Base-by-base conservation (phyloP, 2,329 filamentous ascomycete genomes). In the Periconia sp. region DNA sequence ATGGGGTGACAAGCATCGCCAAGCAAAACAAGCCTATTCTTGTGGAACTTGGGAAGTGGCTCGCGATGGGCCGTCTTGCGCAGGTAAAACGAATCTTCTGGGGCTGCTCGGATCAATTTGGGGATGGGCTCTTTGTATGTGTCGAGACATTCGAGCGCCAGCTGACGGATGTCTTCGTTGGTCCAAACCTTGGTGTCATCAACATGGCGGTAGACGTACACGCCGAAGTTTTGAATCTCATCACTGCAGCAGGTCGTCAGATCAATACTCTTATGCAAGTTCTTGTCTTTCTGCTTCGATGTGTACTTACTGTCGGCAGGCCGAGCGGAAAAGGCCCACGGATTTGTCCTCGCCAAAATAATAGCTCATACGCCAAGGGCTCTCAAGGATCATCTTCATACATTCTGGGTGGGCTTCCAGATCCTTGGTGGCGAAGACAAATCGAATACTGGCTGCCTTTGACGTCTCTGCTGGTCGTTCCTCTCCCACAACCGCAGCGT, bases 1-100 rank as follows among this genome's bases (percentile, higher is more conserved):
- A 49, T 57, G 17, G 54, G 54, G 48, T 57, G 54, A 44, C 52
- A 57, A 27, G 54, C 47, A 33, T 57, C 54, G 19, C 54, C 54
- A 11, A 56, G 33, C 6, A 56, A 40, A 30, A 46, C 49, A 41
- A 49, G 20, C 33, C 35, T 53, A 27, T 51, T 51, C 49, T 51
- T 47, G 49, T 51, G 42, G 14, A 33, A 51, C 41, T 9, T 8
- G 23, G 49, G 49, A 8, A 51, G 49, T 41, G 49, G 49, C 30
- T 45, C 20, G 31, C 47, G 47, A 37, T 50, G 47, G 31, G 47
- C 35, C 31, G 40, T 44, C 47, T 43, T 50, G 17, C 37, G 47
- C 35, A 43, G 47, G 17, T 43, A 44, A 50, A 50, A 50, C 40
- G 47, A 50, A 42, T 50, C 35, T 43, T 44, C 47, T 20, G 35